Base-by-base conservation (phyloP, 441 rosid species). In the Jatropha multifida region DNA sequence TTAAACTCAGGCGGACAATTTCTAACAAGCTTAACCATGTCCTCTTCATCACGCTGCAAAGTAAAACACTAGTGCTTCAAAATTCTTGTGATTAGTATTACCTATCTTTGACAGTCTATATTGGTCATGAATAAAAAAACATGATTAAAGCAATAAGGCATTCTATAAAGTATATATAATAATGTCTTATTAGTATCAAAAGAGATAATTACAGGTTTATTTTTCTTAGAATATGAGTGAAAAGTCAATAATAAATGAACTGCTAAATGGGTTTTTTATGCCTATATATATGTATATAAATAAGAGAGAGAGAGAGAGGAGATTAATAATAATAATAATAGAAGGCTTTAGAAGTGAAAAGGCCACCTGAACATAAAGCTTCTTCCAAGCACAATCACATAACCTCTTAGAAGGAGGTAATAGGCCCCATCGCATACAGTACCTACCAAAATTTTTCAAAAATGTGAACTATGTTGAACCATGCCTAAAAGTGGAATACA, bases 1-100 rank as follows among this genome's bases (percentile, higher is more conserved):
- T 90, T 94, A 73, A 91, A 94, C 83, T 94, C 97, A 17, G 88
- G 69, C 20, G 85, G 87, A 81, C 97, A 92, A 76, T 80, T 89
- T 77, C 92, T 86, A 44, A 92, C 92, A 75, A 92, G 90, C 78
- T 87, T 87, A 49, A 76, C 77, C 92, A 91, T 85, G 84, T 94
- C 98, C 84, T 91, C 90, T 81, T 89, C 91, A 48, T 94, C 98
- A 40, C 97, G 97, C 98, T 92, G 87, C 78, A 81, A 76, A 69
- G 48, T 0, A 72, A 68, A 81, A 71, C 67, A 61, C 8, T 38
- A 67, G 38, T 23, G 26, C 58, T 49, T 61, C 51, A 73, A 71
- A 32, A 32, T 2, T 40, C 69, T 52, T 46, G 41, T 27, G 46
- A 26, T 66, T 62, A 51, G 6, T 42, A 42, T 42, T 42, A 42